Evolutionary conservation across 1,139 yeast species (phyloP).

Genomic region (Saccharomyces pastorianus): DNA sequence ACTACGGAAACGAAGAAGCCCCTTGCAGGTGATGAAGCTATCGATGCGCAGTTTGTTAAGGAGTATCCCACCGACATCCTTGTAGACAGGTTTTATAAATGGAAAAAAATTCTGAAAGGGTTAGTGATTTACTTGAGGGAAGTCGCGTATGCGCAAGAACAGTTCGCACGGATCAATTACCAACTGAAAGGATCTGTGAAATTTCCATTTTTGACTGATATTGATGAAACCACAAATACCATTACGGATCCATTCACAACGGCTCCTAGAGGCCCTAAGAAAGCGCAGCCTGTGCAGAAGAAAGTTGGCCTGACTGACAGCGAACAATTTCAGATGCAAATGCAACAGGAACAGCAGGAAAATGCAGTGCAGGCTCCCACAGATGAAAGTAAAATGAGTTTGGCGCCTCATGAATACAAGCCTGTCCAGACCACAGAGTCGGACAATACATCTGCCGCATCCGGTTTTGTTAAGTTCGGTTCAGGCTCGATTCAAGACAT

Average conservation of each 20-base stretch:
- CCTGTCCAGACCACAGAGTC: constrained; percentile 10
- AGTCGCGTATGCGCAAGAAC: constrained; percentile 57
- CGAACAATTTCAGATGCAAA: constrained; percentile 13
- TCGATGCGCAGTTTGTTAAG: constrained; percentile 22
- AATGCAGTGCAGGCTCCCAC: background rate
- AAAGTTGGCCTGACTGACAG: constrained; percentile 1
- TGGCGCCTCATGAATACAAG: constrained; percentile 2
- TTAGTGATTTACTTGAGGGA: constrained; percentile 55
- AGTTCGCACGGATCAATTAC: constrained; percentile 54
- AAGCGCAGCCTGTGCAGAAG: constrained; percentile 18
- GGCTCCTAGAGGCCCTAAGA: constrained; percentile 19
- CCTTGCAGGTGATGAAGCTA: constrained; percentile 10
- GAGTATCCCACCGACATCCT: constrained; percentile 35
- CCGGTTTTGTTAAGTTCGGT: constrained; percentile 45
- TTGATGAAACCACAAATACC: constrained; percentile 28
- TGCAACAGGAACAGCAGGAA: constrained; percentile 3
- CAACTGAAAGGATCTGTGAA: constrained; percentile 56
- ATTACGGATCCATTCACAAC: constrained; percentile 30
- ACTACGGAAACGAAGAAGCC: constrained; percentile 3
- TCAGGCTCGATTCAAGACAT: constrained; percentile 45
- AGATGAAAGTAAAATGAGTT: background rate
- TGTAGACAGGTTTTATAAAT: constrained; percentile 51
- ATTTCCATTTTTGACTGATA: constrained; percentile 42
- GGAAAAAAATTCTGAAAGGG: constrained; percentile 64
- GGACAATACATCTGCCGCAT: constrained; percentile 30